Evolutionary conservation across 2,329 filamentous ascomycete genomes (phyloP), one percentile per base, ranked within the genome.

Genomic region (Zymoseptoria tritici): DNA sequence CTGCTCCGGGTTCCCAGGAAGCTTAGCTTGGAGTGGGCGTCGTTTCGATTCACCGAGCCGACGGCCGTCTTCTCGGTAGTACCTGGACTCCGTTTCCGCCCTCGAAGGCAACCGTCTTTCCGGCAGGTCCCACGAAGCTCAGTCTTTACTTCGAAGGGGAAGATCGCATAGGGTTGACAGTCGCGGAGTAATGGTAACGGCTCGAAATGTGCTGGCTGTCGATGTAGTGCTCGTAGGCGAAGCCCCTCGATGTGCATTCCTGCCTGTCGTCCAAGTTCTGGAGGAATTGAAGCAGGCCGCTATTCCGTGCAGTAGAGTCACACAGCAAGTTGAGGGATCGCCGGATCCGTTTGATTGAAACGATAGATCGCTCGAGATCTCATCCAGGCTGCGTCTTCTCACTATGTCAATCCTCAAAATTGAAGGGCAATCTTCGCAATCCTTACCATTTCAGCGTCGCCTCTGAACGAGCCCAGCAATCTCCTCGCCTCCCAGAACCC

Each of bases 401-500:
- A 46, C 36, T 29, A 26, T 13, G 20, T 29, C 52, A 29, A 19
- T 9, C 19, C n/a, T 60, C 60, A 67, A 11, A n/a, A 57, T 55
- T 70, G 65, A 46, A 71, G 54, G 8, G 68, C 69, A 50, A 60
- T 55, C 42, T 64, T 50, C 24, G 67, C 68, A 49, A 69, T 65
- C 54, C 59, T 65, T 54, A 67, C 46, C 69, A 68, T 71, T 57
- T 65, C 67, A 13, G 56, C 58, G 56, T 71, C 67, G 58, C 67
- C 65, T 29, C 69, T 54, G 56, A 71, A 67, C 55, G 55, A 59
- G 11, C 57, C 67, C 57, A 70, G 9, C 24, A 53, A 16, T 16
- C 46, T 52, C 59, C 52, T 24, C 42, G 55, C 59, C 64, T 75
- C 74, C 59, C 70, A 71, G 50, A 62, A 71, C 2, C 66, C 62